Conservation (phyloP, 306 rosid species). For the Cucumis sativus region DNA sequence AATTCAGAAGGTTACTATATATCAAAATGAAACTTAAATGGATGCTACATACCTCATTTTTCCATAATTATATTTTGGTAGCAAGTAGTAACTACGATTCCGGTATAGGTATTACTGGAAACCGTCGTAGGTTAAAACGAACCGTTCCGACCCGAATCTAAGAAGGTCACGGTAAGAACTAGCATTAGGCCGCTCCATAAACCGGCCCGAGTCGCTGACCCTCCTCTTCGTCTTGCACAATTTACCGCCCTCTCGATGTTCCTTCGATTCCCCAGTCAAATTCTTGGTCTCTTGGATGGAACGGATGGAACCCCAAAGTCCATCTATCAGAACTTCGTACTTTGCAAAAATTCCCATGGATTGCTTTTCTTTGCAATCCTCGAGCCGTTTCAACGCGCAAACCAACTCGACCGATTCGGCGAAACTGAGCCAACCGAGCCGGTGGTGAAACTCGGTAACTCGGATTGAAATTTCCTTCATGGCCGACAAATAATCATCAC, state of each 20-base stretch:
- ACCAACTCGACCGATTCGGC: slow-evolving; percentile 60
- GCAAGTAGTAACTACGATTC: not conserved
- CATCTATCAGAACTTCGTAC: not conserved
- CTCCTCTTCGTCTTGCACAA: slow-evolving; percentile 2
- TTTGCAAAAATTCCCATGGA: not conserved
- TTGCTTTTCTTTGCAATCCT: slow-evolving; percentile 33
- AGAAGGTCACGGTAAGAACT: slow-evolving; percentile 14
- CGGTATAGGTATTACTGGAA: not conserved
- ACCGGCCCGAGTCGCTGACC: slow-evolving; percentile 46
- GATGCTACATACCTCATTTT: too few species aligned
- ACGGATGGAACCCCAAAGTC: slow-evolving; percentile 30
- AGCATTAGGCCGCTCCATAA: slow-evolving; percentile 14
- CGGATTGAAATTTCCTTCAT: slow-evolving; percentile 20
- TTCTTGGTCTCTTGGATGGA: slow-evolving; percentile 25
- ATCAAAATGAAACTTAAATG: too few species aligned
- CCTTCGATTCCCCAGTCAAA: slow-evolving; percentile 13
- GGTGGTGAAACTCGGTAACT: slow-evolving; percentile 39
- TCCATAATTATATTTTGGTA: not conserved
- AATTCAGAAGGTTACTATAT: too few species aligned
- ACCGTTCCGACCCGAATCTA: slow-evolving; percentile 40
- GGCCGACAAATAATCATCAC: slow-evolving; percentile 27
- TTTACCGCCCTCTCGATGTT: slow-evolving; percentile 14
- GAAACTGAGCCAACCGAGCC: slow-evolving; percentile 41
- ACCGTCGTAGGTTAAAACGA: not conserved
- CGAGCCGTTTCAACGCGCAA: slow-evolving; percentile 46